Evolutionary conservation across 2,329 filamentous ascomycete genomes (phyloP), one percentile per base, ranked within the genome.

Genomic region (Pyrenochaeta sp.): DNA sequence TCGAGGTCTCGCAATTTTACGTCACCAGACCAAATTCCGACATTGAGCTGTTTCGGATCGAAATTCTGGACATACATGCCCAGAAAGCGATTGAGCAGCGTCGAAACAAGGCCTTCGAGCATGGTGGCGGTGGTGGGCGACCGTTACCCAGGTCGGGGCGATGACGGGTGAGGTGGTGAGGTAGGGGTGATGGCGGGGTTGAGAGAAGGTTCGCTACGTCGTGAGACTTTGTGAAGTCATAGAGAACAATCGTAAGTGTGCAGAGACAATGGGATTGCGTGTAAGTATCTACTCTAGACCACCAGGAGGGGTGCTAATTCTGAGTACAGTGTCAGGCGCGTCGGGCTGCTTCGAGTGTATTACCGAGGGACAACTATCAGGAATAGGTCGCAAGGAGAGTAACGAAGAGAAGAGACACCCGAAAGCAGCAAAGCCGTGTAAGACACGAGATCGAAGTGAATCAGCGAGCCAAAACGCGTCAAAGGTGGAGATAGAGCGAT

Each of bases 11-110:
- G 86, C 31, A 99, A 81, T 76, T 96, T 96, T 65, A 99, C 94
- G 77, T 99, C 94, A 62, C 95, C 94, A 15, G 90, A 96, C 94
- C 93, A 99, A 65, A 99, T 99, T 53, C 95, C 94, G 53, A 99
- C 92, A 71, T 99, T 99, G 57, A 99, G 82, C 78, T 99, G 94
- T 65, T 90, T 88, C 41, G 94, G 90, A 74, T 99, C 94, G 72
- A 99, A 99, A 76, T 99, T 97, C 82, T 96, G 92, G 74, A 99
- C 93, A 74, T 99, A 99, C 88, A 97, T 96, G 81, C 94, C 95
- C 84, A 99, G 78, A 76, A 99, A 97, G 79, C 95, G 89, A 79
- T 99, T 99, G 63, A 99, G 87, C 79, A 99, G 81, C 75, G 93
- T 95, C 63, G 94, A 91, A 55, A 97, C 94, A 61, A 99, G 82